A percentile compares a stretch with the other conserved stretches of the same genome.
phyloP scores from a whole-genome alignment of 345 rosid genomes.

The Eucalyptus shirleyi region DNA sequence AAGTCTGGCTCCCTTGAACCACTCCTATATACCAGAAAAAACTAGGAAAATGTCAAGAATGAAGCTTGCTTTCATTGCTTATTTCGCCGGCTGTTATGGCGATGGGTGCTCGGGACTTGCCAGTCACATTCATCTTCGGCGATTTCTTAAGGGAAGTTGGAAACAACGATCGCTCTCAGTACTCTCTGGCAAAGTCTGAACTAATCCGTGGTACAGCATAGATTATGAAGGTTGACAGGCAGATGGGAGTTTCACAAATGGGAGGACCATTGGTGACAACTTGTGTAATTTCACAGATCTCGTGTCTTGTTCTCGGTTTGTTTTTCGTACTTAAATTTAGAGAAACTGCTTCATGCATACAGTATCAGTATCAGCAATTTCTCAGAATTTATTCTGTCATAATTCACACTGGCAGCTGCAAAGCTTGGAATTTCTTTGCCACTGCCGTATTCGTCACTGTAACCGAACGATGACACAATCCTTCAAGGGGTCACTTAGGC shows the following conservation, averaged over 20 bases:
- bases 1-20: not conserved
- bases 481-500: slow-evolving; percentile 60
- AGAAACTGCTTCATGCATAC: not conserved
- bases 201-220: slow-evolving; percentile 68
- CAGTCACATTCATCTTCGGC: slow-evolving; percentile 59
- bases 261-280: slow-evolving; percentile 79
- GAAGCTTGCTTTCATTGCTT: not conserved
- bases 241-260: slow-evolving; percentile 83
- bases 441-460: slow-evolving; percentile 53
- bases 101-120: slow-evolving; percentile 5
- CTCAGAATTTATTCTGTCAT: not conserved
- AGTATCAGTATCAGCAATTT: not conserved
- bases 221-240: slow-evolving; percentile 54
- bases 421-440: slow-evolving; percentile 74
- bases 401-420: slow-evolving; percentile 27
- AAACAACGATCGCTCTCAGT: slow-evolving; percentile 55
- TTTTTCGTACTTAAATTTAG: not conserved
- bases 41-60: not conserved
- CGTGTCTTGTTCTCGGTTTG: not conserved
- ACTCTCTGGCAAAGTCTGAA: slow-evolving; percentile 75
- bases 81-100: not conserved
- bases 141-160: slow-evolving; percentile 87
- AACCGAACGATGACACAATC: slow-evolving; percentile 23
- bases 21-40: not conserved
- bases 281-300: slow-evolving; percentile 17